Evolutionary conservation across 495 filamentous ascomycete genomes (phyloP), one percentile per base, ranked within the genome.

Genomic region (Niebla homalea): DNA sequence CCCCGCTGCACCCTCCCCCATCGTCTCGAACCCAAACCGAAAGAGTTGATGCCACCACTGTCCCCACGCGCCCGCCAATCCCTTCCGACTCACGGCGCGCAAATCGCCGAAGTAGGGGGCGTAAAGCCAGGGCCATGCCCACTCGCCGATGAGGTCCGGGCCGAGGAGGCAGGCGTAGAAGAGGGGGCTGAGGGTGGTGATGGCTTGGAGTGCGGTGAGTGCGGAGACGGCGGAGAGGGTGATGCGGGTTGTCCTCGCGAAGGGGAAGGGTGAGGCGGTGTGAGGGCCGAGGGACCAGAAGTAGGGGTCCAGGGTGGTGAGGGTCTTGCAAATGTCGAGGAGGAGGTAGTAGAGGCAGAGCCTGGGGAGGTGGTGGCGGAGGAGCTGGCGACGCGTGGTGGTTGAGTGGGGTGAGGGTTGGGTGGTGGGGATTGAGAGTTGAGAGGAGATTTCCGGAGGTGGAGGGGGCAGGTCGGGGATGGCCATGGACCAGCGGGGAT

Each of bases 21-120:
- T 53, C 38, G 50, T 37, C n/a, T 61, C 56, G 60, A 94, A 90
- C 0, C 72, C 83, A 35, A 77, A 71, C 3, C 86, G 79, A 66
- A 94, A 92, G 1, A 81, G 75, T 62, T 94, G 88, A 63, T 94
- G 88, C 88, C 88, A 94, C 81, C 82, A 93, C 15, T 68, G 73
- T 38, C 83, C 77, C 88, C 88, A 95, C 56, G 81, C 77, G 25
- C 87, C 87, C 7, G 74, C 69, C 1, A 95, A 65, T 0, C 87
- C 87, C 41, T 78, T 65, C 46, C 84, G 73, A 4, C 83, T 59
- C 5, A 90, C 67, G 8, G 67, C 60, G 2, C 50, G 51, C 51
- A 75, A 67, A 1, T 74, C 69, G 14, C 86, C 88, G 57, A 77
- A 85, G 16, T 67, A 58, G 32, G 73, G 70, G 0, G 85, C 73